Percentiles rank a stretch among this genome's conserved stretches.
These are phyloP conservation scores for Ambrosiella xylebori DNA, from an alignment of 2,329 filamentous ascomycete species.

Conservation along the genomic window DNA sequence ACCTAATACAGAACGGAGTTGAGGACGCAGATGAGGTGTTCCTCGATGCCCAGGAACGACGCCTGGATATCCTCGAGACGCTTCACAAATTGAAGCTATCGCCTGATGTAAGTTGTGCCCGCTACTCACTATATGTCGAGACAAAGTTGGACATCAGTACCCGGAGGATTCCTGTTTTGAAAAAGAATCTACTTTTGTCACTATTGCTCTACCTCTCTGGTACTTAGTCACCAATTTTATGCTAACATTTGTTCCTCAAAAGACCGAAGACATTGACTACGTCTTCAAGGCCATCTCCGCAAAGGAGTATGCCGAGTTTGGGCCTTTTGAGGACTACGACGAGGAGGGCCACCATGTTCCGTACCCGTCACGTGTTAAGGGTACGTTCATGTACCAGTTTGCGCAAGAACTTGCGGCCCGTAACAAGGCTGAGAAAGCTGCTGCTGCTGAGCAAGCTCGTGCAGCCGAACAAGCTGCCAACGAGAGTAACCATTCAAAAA, in stretches of 20 bases:
- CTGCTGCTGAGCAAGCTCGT: constrained; percentile 13
- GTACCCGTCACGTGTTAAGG: constrained; percentile 26
- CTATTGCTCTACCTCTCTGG: not conserved
- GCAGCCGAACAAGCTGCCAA: constrained; percentile 7
- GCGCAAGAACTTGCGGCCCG: constrained; percentile 19
- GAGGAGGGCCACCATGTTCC: constrained; percentile 27
- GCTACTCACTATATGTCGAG: not conserved
- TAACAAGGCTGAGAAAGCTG: constrained; percentile 21
- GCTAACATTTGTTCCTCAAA: constrained; percentile 14
- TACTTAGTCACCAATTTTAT: not conserved
- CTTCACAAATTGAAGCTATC: constrained; percentile 28
- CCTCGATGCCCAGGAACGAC: constrained; percentile 28
- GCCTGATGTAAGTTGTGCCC: constrained; percentile 28
- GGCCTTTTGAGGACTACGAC: constrained; percentile 23
- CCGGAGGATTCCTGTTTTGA: too few relatives aligned
- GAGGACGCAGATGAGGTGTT: constrained; percentile 25
- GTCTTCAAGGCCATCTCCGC: constrained; percentile 29
- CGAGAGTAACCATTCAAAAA: not conserved
- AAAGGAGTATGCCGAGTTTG: constrained; percentile 28
- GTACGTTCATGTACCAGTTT: constrained; percentile 26
- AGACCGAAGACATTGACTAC: constrained; percentile 28
- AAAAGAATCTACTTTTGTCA: too few relatives aligned
- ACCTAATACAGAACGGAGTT: constrained; percentile 20
- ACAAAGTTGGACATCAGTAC: too few relatives aligned
- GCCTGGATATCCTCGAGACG: constrained; percentile 28